phyloP scores from a whole-genome alignment of 495 filamentous ascomycete species.

The Pyronema omphalodes region DNA sequence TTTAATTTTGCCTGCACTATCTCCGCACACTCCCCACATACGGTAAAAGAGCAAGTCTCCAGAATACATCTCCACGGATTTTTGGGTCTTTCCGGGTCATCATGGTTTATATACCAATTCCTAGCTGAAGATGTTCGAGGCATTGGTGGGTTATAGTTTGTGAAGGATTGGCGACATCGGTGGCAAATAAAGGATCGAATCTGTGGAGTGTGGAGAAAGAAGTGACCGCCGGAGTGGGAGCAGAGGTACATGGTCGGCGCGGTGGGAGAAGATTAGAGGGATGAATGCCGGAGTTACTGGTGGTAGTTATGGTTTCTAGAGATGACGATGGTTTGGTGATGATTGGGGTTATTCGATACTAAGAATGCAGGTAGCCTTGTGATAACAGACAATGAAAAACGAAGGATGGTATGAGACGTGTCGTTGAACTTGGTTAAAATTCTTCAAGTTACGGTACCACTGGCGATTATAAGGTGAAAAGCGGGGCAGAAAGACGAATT shows the following conservation, averaged over 20 bases:
- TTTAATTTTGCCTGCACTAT: conserved; percentile 6
- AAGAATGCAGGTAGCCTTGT: background rate
- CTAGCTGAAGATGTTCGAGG: background rate
- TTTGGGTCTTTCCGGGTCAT: background rate
- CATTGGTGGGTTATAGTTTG: background rate
- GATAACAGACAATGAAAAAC: background rate
- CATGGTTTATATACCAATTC: background rate
- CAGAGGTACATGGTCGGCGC: background rate
- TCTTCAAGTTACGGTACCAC: too few species aligned
- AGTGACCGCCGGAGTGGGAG: conserved; percentile 12
- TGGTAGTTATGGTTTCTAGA: background rate
- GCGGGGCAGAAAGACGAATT: too few species aligned
- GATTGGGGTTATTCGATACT: background rate
- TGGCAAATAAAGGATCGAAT: conserved; percentile 9
- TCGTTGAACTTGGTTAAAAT: too few species aligned
- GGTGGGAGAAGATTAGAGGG: background rate
- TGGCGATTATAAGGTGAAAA: too few species aligned
- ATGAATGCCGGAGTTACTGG: background rate
- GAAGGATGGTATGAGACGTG: background rate
- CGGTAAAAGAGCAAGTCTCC: conserved; percentile 15
- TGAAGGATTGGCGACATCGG: conserved; percentile 13
- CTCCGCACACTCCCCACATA: conserved; percentile 12
- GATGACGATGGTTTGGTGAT: background rate
- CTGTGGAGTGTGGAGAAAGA: conserved; percentile 13
- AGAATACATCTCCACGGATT: conserved; percentile 18